Evolutionary conservation across 805 yeast species (phyloP), one percentile per base, ranked within the genome.

Genomic region (Debaryomyces castellii): DNA sequence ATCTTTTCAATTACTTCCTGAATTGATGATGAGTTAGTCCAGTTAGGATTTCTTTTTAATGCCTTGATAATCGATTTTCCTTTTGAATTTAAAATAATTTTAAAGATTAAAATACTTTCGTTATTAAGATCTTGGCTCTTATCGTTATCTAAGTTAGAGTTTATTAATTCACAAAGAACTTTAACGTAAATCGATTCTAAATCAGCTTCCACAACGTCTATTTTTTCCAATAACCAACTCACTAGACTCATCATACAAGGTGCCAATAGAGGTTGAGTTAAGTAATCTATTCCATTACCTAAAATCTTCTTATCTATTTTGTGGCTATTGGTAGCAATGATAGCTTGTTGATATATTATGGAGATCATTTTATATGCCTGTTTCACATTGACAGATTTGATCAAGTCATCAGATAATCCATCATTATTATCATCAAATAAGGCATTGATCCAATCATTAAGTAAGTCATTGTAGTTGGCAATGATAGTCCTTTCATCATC

Each of bases 351-450:
- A 55, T 89, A 81, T 22, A 92, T 80, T 3, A 79, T 72, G 1
- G 97, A 94, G 16, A 90, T 77, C 27, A 91, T 64, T 30, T 75
- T 73, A 49, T 86, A 78, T 42, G 87, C 79, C 46, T 88, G 91
- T 52, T 80, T 79, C 14, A 85, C 77, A 5, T 83, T 73, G 1
- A 87, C 79, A 9, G 82, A 71, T 52, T 83, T 78, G 57, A 91
- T 80, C 49, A 90, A 66, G 37, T 87, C 91, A 63, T 92, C 97
- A 0, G 96, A 84, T 30, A 91, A 80, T 3, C 97, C 96, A 25
- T 87, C 77, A 45, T 69, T 71, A 40, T 51, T 51, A 37, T 71
- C 82, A 50, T 89, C 91, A 64, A 87, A 90, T 34, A 92, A 63
- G 1, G 94, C 91, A 22, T 77, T 68, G 39, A 87, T 78, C 98